Percentiles rank a stretch among this genome's conserved stretches.
Evolutionary conservation across 2,329 filamentous ascomycete genomes (phyloP).

Genomic region (Neofusicoccum parvum): DNA sequence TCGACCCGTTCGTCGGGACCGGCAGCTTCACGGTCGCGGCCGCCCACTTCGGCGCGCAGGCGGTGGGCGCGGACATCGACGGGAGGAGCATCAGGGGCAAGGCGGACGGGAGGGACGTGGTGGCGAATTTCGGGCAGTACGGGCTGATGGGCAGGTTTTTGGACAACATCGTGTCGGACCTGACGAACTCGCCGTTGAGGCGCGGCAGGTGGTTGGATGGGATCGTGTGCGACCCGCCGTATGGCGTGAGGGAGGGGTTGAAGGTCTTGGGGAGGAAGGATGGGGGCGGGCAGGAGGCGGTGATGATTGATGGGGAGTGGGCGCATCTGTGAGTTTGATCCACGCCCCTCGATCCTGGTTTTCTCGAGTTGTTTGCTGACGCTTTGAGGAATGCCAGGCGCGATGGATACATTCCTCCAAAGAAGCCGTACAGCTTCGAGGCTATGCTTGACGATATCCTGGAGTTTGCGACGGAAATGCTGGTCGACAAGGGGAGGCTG

Average conservation of each 20-base stretch:
- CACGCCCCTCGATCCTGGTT: not conserved
- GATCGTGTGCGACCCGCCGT: constrained; percentile 93
- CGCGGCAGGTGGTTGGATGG: constrained; percentile 71
- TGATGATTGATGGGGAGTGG: constrained; percentile 69
- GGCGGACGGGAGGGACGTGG: constrained; percentile 51
- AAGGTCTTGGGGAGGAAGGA: constrained; percentile 82
- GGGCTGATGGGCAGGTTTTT: constrained; percentile 66
- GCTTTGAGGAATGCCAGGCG: constrained; percentile 41
- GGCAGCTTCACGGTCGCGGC: constrained; percentile 90
- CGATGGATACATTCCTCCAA: constrained; percentile 78
- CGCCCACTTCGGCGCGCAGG: constrained; percentile 82
- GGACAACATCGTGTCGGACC: constrained; percentile 80
- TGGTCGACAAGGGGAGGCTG: constrained; percentile 78
- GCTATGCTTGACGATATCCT: constrained; percentile 90
- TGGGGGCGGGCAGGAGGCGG: constrained; percentile 51
- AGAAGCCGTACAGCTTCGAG: constrained; percentile 87
- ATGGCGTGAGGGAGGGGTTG: constrained; percentile 89
- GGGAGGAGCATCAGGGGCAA: constrained; percentile 82
- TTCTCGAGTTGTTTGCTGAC: constrained; percentile 3
- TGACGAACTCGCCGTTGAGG: constrained; percentile 82
- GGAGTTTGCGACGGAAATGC: constrained; percentile 72
- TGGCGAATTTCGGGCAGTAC: constrained; percentile 85
- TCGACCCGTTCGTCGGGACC: constrained; percentile 94
- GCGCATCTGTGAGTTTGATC: constrained; percentile 63
- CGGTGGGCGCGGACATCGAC: constrained; percentile 91